Base-by-base conservation (phyloP, 495 filamentous ascomycete species). In the Annulohypoxylon nitens region DNA sequence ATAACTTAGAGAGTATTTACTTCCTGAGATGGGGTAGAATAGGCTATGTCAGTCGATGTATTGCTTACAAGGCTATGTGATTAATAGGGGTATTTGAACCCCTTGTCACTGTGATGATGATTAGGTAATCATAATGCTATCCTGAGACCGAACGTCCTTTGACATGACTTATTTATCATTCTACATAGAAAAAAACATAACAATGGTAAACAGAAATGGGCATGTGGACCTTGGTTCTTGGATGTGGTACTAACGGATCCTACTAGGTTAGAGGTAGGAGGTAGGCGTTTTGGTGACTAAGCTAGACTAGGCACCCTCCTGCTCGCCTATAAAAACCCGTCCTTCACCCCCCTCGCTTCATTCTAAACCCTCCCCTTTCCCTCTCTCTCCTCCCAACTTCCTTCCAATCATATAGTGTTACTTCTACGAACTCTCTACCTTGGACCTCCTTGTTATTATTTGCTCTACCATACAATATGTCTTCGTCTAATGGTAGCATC, bases 401-500 rank as follows among this genome's bases (percentile, higher is more conserved):
- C 4, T 43, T 11, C 9, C 25, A 4, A 14, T 10, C 36, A 39
- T 39, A 39, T 39, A 11, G 8, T 43, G 3, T 57, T 8, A 36
- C 11, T 5, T 4, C 26, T 4, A 33, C 12, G n/a, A 9, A 57
- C 10, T 6, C 8, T 36, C 6, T 10, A n/a, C 12, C 8, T 12
- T 36, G 2, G 25, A 30, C 9, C 12, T 57, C 11, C 7, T 18
- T 57, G 25, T 2, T 18, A 12, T 14, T 55, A 4, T 12, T 23
- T 6, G 30, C 30, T 30, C 30, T 30, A 30, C 30, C 25, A 37
- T 33, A 16, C 68, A 66, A 37, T 45, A 76, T 73, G 73, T 55
- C 43, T 2, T 61, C 39, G 0, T 50, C 54, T 18, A 64, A 30
- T 7, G 70, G 74, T 30, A 76, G 74, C 37, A 79, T 83, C 60